Conservation (phyloP, 805 yeast species). For the Isabelozyma gotoi region DNA sequence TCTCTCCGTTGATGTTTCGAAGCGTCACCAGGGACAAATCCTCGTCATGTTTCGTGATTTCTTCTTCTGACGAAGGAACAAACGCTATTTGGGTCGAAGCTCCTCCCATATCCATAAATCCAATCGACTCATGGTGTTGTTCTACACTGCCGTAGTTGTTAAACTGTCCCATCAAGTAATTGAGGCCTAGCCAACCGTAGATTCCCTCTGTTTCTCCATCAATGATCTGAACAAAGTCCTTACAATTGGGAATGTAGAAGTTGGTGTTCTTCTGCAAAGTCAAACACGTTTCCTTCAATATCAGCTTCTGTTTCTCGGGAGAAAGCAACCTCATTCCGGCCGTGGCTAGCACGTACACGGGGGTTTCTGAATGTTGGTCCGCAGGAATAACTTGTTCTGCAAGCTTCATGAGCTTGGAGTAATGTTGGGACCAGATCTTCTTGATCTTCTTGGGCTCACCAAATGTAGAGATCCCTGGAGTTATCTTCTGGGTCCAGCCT, state of each 20-base stretch:
- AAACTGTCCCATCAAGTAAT: constrained; percentile 73
- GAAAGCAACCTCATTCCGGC: constrained; percentile 93
- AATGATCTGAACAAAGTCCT: constrained; percentile 74
- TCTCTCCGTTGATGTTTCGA: constrained; percentile 66
- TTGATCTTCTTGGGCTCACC: constrained; percentile 42
- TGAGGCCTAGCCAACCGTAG: constrained; percentile 93
- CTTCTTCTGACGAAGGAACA: constrained; percentile 68
- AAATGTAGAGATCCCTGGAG: constrained; percentile 83
- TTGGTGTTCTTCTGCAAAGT: constrained; percentile 51
- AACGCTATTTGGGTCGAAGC: constrained; percentile 96
- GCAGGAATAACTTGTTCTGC: constrained; percentile 73
- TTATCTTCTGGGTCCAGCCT: constrained; percentile 68
- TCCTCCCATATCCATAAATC: constrained; percentile 99
- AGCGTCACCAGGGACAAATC: constrained; percentile 69
- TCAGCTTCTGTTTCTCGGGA: constrained; percentile 46
- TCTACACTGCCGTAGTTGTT: constrained; percentile 50
- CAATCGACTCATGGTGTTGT: constrained; percentile 59
- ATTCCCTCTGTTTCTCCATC: constrained; percentile 95
- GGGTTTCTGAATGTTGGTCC: constrained; percentile 62
- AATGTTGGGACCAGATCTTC: constrained; percentile 70
- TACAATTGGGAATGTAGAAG: constrained; percentile 61
- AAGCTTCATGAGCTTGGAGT: constrained; percentile 59
- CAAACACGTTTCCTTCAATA: constrained; percentile 63
- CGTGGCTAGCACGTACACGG: constrained; percentile 88
- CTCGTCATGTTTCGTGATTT: constrained; percentile 63